Conservation (phyloP, 257 asterid species). For the Lycium barbarum region DNA sequence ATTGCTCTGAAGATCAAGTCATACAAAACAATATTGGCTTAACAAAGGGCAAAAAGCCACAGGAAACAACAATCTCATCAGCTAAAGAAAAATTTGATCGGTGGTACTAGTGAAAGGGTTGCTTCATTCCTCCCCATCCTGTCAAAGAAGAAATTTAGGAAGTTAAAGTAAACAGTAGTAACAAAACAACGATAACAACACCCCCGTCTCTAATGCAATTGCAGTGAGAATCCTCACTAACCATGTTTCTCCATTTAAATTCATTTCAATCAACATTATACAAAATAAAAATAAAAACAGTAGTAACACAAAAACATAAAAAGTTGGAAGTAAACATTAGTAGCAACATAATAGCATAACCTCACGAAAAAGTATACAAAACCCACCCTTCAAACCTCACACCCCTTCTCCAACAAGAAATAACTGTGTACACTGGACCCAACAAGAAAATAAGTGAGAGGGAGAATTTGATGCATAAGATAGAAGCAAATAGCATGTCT, state of each 20-base stretch:
- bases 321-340: not conserved
- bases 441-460: not conserved
- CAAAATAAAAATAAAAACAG: not conserved
- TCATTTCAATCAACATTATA: not conserved
- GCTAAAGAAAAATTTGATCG: not conserved
- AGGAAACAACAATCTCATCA: constrained; percentile 12
- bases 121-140: constrained; percentile 52
- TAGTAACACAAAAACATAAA: not conserved
- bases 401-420: not conserved
- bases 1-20: constrained; percentile 15
- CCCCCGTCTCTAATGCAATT: not conserved
- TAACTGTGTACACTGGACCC: not conserved
- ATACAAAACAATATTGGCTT: constrained; percentile 24
- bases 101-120: constrained; percentile 24
- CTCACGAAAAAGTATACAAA: not conserved
- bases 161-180: not conserved
- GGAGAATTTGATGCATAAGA: not conserved
- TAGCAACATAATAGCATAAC: constrained; percentile 3
- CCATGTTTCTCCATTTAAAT: constrained; percentile 14
- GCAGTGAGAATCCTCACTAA: not conserved
- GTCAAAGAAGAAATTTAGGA: constrained; percentile 30
- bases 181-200: not conserved
- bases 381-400: not conserved
- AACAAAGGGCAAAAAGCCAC: not conserved
- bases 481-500: constrained; percentile 16